These are phyloP conservation scores for Saccharomycopsis amapae DNA, from an alignment of 805 yeast genomes.

Conservation along the genomic window DNA sequence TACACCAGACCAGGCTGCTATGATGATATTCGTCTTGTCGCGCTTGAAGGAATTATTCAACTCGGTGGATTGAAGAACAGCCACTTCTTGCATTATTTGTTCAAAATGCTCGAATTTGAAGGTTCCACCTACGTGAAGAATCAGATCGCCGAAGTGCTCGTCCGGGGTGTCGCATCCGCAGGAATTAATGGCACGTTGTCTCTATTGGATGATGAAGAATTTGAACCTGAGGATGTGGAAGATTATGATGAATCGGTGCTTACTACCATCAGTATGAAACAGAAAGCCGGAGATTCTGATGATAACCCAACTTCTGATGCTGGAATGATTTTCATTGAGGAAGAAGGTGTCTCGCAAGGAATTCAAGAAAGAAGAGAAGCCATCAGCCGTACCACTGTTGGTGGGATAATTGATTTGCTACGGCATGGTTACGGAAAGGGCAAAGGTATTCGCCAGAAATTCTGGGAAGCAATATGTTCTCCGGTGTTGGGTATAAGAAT, in stretches of 20 bases:
- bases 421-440: constrained; percentile 53
- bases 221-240: constrained; percentile 29
- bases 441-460: constrained; percentile 44
- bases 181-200: constrained; percentile 59
- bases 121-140: constrained; percentile 45
- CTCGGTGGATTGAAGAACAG: constrained; percentile 74
- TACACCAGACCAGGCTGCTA: constrained; percentile 42
- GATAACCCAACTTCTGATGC: constrained; percentile 1
- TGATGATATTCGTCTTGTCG: constrained; percentile 52
- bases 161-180: constrained; percentile 51
- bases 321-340: constrained; percentile 50
- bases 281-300: constrained; percentile 5
- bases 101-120: constrained; percentile 50
- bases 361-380: constrained; percentile 54
- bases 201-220: constrained; percentile 59
- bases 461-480: constrained; percentile 69
- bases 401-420: constrained; percentile 59
- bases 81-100: constrained; percentile 52
- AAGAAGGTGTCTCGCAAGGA: constrained; percentile 32
- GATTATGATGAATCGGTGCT: constrained; percentile 13
- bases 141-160: constrained; percentile 41
- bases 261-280: neutral
- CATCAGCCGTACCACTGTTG: constrained; percentile 54
- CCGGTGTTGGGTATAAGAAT: constrained; percentile 52
- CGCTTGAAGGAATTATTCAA: constrained; percentile 61